Evolutionary conservation across 257 asterid species (phyloP).

Genomic region (Paulownia fortunei): DNA sequence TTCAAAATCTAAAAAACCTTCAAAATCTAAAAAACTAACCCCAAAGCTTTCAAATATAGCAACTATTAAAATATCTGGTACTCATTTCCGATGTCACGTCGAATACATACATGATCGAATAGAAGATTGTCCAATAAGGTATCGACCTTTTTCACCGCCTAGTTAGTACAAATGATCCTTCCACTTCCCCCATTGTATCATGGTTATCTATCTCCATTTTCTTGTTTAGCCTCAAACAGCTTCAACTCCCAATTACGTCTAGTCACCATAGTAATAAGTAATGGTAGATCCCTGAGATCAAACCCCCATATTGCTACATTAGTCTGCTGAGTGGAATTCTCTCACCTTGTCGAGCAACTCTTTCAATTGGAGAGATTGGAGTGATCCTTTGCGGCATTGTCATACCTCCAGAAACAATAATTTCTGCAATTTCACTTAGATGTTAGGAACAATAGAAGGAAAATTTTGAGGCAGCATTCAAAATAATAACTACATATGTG

Average conservation of each 20-base stretch:
- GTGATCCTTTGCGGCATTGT: conserved; percentile 79
- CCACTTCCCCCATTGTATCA: not conserved
- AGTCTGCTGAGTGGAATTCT: conserved; percentile 70
- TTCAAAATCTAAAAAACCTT: too few relatives aligned
- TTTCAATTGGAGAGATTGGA: conserved; percentile 61
- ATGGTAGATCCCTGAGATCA: not conserved
- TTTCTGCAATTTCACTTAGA: conserved; percentile 58
- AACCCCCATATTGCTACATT: conserved; percentile 25
- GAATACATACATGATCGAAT: conserved; percentile 14
- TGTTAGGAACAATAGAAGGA: conserved; percentile 14
- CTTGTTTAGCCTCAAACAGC: conserved; percentile 16
- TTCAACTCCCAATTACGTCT: not conserved
- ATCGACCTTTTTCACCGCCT: not conserved
- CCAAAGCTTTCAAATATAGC: not conserved
- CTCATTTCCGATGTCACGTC: conserved; percentile 14
- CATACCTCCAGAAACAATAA: conserved; percentile 97
- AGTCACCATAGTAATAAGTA: not conserved
- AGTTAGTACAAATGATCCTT: not conserved
- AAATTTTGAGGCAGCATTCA: not conserved
- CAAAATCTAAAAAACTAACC: not conserved
- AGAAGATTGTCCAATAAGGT: not conserved
- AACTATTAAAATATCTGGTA: not conserved
- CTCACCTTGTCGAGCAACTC: conserved; percentile 61
- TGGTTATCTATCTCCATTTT: conserved; percentile 2
- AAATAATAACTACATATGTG: not conserved